Evolutionary conservation across 2,329 filamentous ascomycete species (phyloP).

Genomic region (Exophiala phaeomuriformis): DNA sequence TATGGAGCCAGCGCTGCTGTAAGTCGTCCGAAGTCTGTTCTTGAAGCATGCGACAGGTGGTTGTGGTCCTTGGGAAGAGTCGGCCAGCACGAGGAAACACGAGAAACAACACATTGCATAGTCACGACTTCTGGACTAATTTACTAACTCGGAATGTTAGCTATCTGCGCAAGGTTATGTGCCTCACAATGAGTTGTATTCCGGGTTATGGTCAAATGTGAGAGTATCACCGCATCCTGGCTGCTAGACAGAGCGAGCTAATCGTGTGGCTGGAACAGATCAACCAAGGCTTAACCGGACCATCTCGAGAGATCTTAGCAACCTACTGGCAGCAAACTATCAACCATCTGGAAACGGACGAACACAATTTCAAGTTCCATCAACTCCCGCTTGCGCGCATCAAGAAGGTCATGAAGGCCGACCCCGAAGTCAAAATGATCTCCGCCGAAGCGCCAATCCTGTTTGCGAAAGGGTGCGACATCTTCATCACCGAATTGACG

Average conservation of each 20-base stretch:
- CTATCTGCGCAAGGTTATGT: slow-evolving; percentile 81
- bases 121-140: slow-evolving; percentile 31
- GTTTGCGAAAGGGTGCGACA: slow-evolving; percentile 97
- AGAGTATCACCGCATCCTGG: slow-evolving; percentile 66
- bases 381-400: slow-evolving; percentile 95
- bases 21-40: neutral
- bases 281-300: slow-evolving; percentile 85
- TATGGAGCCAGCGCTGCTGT: slow-evolving; percentile 15
- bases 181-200: slow-evolving; percentile 83
- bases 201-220: slow-evolving; percentile 92
- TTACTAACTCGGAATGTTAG: slow-evolving; percentile 41
- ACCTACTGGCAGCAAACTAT: slow-evolving; percentile 99
- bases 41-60: neutral
- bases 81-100: neutral
- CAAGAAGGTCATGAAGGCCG: slow-evolving; percentile 99
- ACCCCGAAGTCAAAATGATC: slow-evolving; percentile 99
- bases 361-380: slow-evolving; percentile 97
- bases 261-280: slow-evolving; percentile 50
- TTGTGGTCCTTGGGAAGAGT: neutral
- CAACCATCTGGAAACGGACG: slow-evolving; percentile 86
- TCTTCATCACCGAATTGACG: slow-evolving; percentile 97
- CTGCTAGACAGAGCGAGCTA: slow-evolving; percentile 76
- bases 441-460: slow-evolving; percentile 95
- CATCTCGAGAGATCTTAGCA: slow-evolving; percentile 93
- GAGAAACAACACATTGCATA: neutral